Conservation (phyloP, 2,329 filamentous ascomycete genomes). For the Colletotrichum sp. region DNA sequence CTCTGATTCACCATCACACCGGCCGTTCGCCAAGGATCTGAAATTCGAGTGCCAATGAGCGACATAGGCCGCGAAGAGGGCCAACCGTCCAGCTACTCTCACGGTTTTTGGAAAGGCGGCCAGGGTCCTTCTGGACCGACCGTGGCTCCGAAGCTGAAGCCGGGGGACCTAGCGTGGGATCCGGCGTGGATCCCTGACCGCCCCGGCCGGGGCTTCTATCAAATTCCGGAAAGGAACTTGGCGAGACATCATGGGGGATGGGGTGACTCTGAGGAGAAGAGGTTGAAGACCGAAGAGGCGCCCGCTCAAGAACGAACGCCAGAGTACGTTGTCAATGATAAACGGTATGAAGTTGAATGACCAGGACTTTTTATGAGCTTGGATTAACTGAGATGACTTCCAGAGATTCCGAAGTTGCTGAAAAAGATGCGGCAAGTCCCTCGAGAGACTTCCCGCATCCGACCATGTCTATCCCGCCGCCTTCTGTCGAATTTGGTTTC, state of each 20-base stretch:
- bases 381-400: neutral
- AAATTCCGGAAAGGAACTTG: neutral
- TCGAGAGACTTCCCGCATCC: conserved; percentile 36
- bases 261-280: neutral
- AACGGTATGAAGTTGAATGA: neutral
- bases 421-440: neutral
- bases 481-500: conserved; percentile 51
- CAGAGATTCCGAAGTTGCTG: neutral
- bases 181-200: neutral
- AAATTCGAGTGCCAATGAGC: neutral
- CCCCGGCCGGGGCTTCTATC: neutral
- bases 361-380: neutral
- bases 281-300: neutral
- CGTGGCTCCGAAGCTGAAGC: neutral
- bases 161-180: neutral
- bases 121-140: neutral
- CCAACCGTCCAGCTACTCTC: neutral
- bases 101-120: neutral
- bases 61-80: neutral
- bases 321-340: too few species aligned
- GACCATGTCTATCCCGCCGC: conserved; percentile 44
- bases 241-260: neutral
- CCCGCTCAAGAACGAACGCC: neutral
- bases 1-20: neutral
- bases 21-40: neutral